phyloP scores from a whole-genome alignment of 352 stramenopile genomes.

The Blastocystis sp. region DNA sequence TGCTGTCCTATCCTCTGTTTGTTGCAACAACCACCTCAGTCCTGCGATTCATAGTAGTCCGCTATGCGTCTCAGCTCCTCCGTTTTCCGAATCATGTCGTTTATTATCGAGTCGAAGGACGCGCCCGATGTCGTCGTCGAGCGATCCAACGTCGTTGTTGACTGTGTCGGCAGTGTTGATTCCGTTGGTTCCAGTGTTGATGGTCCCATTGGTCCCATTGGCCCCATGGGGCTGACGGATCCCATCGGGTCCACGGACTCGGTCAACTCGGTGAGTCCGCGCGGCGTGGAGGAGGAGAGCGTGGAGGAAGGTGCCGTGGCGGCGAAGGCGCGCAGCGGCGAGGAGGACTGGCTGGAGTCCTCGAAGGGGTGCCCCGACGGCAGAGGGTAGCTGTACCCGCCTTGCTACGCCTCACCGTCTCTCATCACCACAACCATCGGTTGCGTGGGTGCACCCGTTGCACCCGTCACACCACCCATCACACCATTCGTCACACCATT shows the following conservation, averaged over 20 bases:
- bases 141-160: neutral
- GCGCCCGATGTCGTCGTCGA: neutral
- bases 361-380: constrained; percentile 41
- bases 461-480: neutral
- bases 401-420: constrained; percentile 3
- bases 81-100: constrained; percentile 26
- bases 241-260: neutral
- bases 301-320: neutral
- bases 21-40: constrained; percentile 9
- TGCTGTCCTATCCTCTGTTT: constrained; percentile 60
- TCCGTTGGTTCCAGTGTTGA: neutral
- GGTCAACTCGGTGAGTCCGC: neutral
- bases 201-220: neutral
- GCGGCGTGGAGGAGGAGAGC: neutral
- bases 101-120: constrained; percentile 40
- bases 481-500: neutral
- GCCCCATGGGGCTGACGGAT: neutral
- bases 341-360: neutral
- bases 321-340: neutral
- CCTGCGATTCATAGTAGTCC: constrained; percentile 49
- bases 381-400: constrained; percentile 56
- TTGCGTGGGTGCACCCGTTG: neutral
- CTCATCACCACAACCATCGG: neutral
- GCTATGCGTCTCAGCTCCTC: constrained; percentile 22
- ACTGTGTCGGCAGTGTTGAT: constrained; percentile 28